Evolutionary conservation across 1,284 basidiomycete species (phyloP), one percentile per base, ranked within the genome.

Genomic region (Rhodofomes roseus): DNA sequence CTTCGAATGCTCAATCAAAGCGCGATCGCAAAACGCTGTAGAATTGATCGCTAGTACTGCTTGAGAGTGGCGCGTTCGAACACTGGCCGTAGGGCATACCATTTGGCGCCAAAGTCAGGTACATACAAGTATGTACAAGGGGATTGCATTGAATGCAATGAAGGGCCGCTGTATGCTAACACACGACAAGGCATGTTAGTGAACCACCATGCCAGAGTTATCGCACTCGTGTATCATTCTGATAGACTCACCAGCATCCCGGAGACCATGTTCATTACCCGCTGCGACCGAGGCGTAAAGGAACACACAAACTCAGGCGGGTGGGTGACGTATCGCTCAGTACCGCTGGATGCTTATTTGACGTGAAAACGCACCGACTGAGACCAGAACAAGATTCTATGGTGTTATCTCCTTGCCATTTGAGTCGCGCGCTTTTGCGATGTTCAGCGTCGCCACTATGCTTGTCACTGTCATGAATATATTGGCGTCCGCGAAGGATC

Each of bases 401-500:
- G 56, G 56, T 12, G 46, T 51, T 18, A 52, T 40, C 16, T 40
- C 37, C 14, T 31, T 25, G n/a, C 56, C 56, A 18, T 40, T 39
- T 6, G 25, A 16, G 39, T 41, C 56, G 9, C 25, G 31, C 2
- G 56, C 56, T 36, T 57, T 57, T 9, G 27, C 39, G 48, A 57
- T 57, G 14, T 50, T 57, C 18, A 51, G 34, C 2, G 48, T 57
- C 8, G 56, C 56, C n/a, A 57, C 16, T 4, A 57, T 39, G 23
- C n/a, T 25, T 1, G 43, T 48, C 4, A 57, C 50, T 4, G 36
- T 48, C 31, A 57, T 43, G 29, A 44, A 57, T 5, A 57, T 23
- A 18, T 22, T 51, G 1, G 16, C 48, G 12, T 40, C 36, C 1
- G 56, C 46, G 18, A 57, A 37, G 23, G 27, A 40, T 4, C 48